Base-by-base conservation (phyloP, 2,329 filamentous ascomycete genomes). In the Fusarium humuli region DNA sequence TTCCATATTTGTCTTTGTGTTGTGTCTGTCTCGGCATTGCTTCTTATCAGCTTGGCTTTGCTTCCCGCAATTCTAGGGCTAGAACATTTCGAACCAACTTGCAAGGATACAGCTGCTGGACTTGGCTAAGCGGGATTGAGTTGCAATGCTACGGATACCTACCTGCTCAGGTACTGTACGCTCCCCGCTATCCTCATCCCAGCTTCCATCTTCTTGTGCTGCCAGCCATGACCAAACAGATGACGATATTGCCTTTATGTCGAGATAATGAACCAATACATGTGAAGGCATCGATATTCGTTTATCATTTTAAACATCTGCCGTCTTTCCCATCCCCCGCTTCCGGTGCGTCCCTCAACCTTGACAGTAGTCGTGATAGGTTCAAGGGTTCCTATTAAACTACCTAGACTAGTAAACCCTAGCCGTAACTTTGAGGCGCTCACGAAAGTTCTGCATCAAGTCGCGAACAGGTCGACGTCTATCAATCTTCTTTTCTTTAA, bases 41-140 rank as follows among this genome's bases (percentile, higher is more conserved):
- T 50, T 57, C 41, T 70, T 27, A 23, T 67, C 22, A 42, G 57
- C 58, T 52, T 57, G 32, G 44, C 23, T 37, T n/a, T 37, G 14
- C 37, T 42, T 63, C 18, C 14, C 57, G 53, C 54, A 48, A 61
- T 69, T 59, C 53, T 55, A 60, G 50, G 46, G 69, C 63, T 29
- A 63, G 64, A 61, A 65, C 42, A 40, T 67, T 67, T 61, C 40
- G 50, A 55, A 60, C 49, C 55, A 55, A 29, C 23, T 20, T 54
- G 32, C 68, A 57, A 50, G 58, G 46, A 53, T 58, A 46, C 42
- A 20, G n/a, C 16, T 25, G 14, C 20, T 53, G 18, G 34, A 37
- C 32, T 42, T 53, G 34, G 56, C 60, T 59, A 65, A 65, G 67
- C 69, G 63, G 63, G 67, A 63, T 65, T 70, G 54, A 65, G 49